Percentiles rank a stretch among this genome's conserved stretches.
Evolutionary conservation across 1,284 basidiomycete genomes (phyloP).

Genomic region (Rhodotorula sp.): DNA sequence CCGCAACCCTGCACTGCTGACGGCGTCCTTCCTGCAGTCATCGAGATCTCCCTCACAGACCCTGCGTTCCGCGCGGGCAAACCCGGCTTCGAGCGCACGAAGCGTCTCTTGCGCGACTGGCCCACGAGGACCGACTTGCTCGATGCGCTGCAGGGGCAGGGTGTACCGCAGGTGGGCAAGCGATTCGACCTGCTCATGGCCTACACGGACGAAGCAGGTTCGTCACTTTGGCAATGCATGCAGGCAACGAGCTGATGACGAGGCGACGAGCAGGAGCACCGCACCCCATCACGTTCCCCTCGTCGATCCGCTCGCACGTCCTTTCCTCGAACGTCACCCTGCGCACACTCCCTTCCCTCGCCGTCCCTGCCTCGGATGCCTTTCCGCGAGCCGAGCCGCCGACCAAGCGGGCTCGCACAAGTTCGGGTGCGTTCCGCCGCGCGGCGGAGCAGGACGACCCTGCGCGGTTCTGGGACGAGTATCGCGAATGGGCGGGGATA

Average conservation of each 20-base stretch:
- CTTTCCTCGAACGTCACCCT: not conserved
- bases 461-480: slow-evolving; percentile 16
- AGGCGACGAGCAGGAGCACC: not conserved
- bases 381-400: accelerated
- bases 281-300: slow-evolving; percentile 5
- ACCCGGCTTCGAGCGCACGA: slow-evolving; percentile 28
- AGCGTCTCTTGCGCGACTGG: slow-evolving; percentile 20
- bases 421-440: slow-evolving; percentile 11
- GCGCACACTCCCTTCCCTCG: not conserved
- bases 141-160: slow-evolving; percentile 16
- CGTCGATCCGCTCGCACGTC: not conserved
- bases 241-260: too few relatives aligned
- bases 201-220: slow-evolving; percentile 18
- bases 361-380: not conserved
- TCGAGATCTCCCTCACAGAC: slow-evolving; percentile 31
- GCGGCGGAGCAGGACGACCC: not conserved
- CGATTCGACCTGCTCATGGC: slow-evolving; percentile 30
- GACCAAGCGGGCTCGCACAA: slow-evolving; percentile 13
- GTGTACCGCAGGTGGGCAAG: not conserved
- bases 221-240: not conserved
- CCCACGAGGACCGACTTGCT: slow-evolving; percentile 25
- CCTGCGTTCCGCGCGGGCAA: slow-evolving; percentile 24
- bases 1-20: not conserved
- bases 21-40: slow-evolving; percentile 7
- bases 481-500: slow-evolving; percentile 36